Base-by-base conservation (phyloP, 495 filamentous ascomycete genomes). In the Lasiosphaeria miniovina region DNA sequence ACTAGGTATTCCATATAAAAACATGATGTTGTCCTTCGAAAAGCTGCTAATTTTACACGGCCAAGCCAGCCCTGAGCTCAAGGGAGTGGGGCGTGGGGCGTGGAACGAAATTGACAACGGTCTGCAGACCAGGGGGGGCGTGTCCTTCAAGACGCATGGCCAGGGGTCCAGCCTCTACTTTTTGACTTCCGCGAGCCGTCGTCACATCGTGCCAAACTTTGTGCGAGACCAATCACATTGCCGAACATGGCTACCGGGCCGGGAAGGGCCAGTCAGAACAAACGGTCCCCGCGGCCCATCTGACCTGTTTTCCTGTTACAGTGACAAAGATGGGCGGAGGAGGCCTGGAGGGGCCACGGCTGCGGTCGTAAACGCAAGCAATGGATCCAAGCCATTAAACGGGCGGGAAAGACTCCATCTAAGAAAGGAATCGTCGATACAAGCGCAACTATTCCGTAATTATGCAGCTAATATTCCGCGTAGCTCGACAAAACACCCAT, bases 101-200 rank as follows among this genome's bases (percentile, higher is more conserved):
- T 52, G 43, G 57, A 56, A 52, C 58, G 58, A 63, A 51, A 60
- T 59, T 60, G 58, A 60, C 54, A 57, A 62, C 56, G 59, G 56
- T 36, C 38, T 55, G 15, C 54, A 49, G 54, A 40, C 53, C 45
- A 48, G 31, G 43, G 49, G 51, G 36, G 12, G 14, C 38, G n/a
- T 40, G 33, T n/a, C 53, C n/a, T 33, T 59, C 43, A 43, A 38
- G 45, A 48, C 48, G 52, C 46, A 36, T 52, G 58, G 54, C 36
- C 62, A 68, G 62, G 65, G 65, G 66, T 60, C 50, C 55, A 57
- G 60, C 56, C 52, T 59, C 54, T 57, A 59, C 56, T 34, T 24
- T 24, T 52, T 48, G 62, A 65, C 55, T 59, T 64, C 66, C 63
- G 61, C 57, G 66, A 55, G 60, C 66, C 63, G 66, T 54, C 58